Evolutionary conservation across 352 stramenopile species (phyloP).

Genomic region (Proteromonas lacertae): DNA sequence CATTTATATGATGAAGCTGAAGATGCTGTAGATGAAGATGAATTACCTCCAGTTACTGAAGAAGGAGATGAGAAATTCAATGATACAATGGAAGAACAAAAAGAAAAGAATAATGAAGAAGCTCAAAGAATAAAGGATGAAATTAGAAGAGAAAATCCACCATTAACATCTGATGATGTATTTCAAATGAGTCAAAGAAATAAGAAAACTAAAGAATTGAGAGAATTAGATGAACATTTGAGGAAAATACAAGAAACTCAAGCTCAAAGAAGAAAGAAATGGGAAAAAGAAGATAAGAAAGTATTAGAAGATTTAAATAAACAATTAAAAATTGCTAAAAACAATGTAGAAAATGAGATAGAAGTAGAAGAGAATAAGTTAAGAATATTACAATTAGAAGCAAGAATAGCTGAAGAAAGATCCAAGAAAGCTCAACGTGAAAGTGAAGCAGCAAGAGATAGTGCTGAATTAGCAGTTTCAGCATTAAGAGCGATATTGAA

Average conservation of each 20-base stretch:
- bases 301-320: conserved; percentile 1
- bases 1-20: too few relatives aligned
- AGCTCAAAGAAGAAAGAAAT: conserved; percentile 3
- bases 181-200: conserved; percentile 4
- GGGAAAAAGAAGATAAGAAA: conserved; percentile 1
- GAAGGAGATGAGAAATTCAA: not conserved
- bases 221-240: conserved; percentile 1
- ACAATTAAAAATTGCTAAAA: conserved; percentile 3
- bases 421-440: not conserved
- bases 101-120: not conserved
- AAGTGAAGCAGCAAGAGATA: not conserved
- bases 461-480: too few relatives aligned
- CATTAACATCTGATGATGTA: not conserved
- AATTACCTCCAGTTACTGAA: too few relatives aligned
- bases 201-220: not conserved
- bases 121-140: not conserved
- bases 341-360: conserved; percentile 1
- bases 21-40: too few relatives aligned
- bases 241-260: too few relatives aligned
- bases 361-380: conserved; percentile 4
- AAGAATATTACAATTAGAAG: conserved; percentile 3
- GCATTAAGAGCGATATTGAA: too few relatives aligned
- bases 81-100: not conserved
- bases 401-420: not conserved
- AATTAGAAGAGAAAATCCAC: not conserved